These are phyloP conservation scores for Backusella circina DNA, from an alignment of 192 early-diverging fungal genomes.

Conservation along the genomic window DNA sequence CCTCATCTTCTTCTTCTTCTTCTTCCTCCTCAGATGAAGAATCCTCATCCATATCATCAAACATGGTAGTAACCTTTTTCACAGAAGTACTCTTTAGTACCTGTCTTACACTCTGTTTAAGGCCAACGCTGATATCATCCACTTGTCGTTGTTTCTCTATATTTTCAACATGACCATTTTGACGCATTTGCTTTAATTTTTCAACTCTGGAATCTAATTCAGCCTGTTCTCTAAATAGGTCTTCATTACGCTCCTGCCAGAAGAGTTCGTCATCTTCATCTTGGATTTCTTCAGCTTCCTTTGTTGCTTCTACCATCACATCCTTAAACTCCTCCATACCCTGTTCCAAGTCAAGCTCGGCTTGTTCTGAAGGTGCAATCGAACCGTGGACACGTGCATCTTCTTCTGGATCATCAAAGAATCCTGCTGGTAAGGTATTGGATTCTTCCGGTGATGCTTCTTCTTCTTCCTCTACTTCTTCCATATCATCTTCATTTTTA, in stretches of 20 bases:
- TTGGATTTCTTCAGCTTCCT: conserved; percentile 15
- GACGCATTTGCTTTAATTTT: conserved; percentile 25
- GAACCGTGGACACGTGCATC: conserved; percentile 39
- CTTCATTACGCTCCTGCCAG: conserved; percentile 29
- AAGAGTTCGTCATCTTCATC: conserved; percentile 35
- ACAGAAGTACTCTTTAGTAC: conserved; percentile 10
- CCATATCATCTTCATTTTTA: neutral
- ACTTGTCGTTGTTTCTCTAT: neutral
- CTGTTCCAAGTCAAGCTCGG: conserved; percentile 21
- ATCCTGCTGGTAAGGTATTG: conserved; percentile 40
- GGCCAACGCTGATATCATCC: neutral
- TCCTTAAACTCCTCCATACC: conserved; percentile 32
- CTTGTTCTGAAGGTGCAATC: conserved; percentile 14
- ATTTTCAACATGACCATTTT: neutral
- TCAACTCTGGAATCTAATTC: conserved; percentile 21
- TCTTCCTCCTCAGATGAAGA: conserved; percentile 4
- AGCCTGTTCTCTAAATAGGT: conserved; percentile 26
- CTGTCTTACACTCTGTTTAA: conserved; percentile 27
- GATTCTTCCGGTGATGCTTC: neutral
- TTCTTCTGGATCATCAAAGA: conserved; percentile 49
- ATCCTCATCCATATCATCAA: conserved; percentile 27
- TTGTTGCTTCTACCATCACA: conserved; percentile 18
- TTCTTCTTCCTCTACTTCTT: neutral
- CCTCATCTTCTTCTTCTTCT: conserved; percentile 26
- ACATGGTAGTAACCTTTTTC: conserved; percentile 19